A percentile compares a stretch with the other conserved stretches of the same genome.
Conservation (phyloP, 2,329 filamentous ascomycete genomes). For the Onygenales sp. region DNA sequence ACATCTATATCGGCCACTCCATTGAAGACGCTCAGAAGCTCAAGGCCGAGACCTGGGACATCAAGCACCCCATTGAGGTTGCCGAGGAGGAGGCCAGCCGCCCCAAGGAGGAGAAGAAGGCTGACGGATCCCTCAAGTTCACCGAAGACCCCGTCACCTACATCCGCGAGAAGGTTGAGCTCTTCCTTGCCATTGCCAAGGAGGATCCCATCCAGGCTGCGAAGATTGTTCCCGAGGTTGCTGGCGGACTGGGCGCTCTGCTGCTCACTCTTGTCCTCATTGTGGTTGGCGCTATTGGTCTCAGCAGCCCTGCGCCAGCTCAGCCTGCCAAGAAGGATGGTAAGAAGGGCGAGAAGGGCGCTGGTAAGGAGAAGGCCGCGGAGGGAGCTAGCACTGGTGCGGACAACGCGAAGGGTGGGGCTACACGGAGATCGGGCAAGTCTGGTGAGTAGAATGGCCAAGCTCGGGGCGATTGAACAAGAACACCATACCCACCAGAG, state of each 20-base stretch:
- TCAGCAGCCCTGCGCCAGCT: slow-evolving; percentile 53
- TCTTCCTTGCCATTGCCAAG: slow-evolving; percentile 79
- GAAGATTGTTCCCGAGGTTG: slow-evolving; percentile 86
- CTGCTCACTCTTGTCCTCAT: slow-evolving; percentile 61
- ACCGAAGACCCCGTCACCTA: slow-evolving; percentile 79
- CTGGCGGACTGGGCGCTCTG: slow-evolving; percentile 65
- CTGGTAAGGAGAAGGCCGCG: slow-evolving; percentile 55
- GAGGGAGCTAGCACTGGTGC: slow-evolving; percentile 52
- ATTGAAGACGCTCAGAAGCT: slow-evolving; percentile 84
- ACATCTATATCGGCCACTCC: slow-evolving; percentile 99
- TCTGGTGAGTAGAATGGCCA: slow-evolving; percentile 16
- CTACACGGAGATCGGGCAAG: slow-evolving; percentile 51
- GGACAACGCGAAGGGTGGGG: slow-evolving; percentile 65
- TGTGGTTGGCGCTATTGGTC: slow-evolving; percentile 55
- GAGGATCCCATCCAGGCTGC: slow-evolving; percentile 73
- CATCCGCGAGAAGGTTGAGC: slow-evolving; percentile 83
- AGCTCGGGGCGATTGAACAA: too few species aligned
- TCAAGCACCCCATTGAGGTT: slow-evolving; percentile 79
- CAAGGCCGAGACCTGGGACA: slow-evolving; percentile 76
- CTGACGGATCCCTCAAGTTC: slow-evolving; percentile 71
- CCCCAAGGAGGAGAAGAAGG: slow-evolving; percentile 63
- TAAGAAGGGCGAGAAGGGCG: slow-evolving; percentile 61
- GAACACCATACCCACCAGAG: not conserved
- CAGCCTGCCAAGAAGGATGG: slow-evolving; percentile 62
- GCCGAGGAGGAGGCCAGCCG: slow-evolving; percentile 66